A percentile compares a stretch with the other conserved stretches of the same genome.
These are phyloP conservation scores for Karstenula rhodostoma DNA, from an alignment of 2,329 filamentous ascomycete species.

Conservation along the genomic window DNA sequence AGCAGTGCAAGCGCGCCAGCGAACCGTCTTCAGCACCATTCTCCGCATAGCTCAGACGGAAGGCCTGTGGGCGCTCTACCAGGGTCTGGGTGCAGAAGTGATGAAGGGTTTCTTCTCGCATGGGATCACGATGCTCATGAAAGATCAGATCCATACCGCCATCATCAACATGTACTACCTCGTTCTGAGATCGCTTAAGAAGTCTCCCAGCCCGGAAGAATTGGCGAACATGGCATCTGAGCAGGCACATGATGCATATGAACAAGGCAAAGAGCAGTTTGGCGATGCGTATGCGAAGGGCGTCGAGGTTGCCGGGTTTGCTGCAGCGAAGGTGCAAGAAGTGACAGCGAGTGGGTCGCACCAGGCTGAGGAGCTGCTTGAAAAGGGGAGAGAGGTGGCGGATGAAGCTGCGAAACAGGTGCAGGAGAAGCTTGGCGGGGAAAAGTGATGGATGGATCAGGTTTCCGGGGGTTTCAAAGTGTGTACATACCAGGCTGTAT, in stretches of 20 bases:
- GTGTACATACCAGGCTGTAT: neutral
- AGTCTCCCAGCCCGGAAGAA: slow-evolving; percentile 52
- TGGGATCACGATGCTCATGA: slow-evolving; percentile 86
- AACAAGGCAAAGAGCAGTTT: slow-evolving; percentile 42
- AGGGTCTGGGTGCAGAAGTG: slow-evolving; percentile 78
- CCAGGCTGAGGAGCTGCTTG: slow-evolving; percentile 36
- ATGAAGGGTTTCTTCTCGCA: slow-evolving; percentile 86
- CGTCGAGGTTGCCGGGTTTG: slow-evolving; percentile 34
- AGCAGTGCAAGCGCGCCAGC: slow-evolving; percentile 39
- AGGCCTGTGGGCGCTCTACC: slow-evolving; percentile 74
- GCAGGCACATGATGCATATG: slow-evolving; percentile 39
- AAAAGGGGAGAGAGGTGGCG: slow-evolving; percentile 35
- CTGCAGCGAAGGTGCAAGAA: slow-evolving; percentile 36
- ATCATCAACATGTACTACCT: slow-evolving; percentile 77
- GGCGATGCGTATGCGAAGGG: slow-evolving; percentile 28
- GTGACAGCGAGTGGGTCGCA: slow-evolving; percentile 34
- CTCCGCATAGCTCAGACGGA: slow-evolving; percentile 67
- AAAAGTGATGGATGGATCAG: neutral
- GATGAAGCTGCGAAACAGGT: slow-evolving; percentile 23
- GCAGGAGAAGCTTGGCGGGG: slow-evolving; percentile 22
- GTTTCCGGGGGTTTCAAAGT: neutral
- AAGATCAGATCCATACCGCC: slow-evolving; percentile 76
- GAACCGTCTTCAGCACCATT: slow-evolving; percentile 71
- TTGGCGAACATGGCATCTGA: slow-evolving; percentile 43
- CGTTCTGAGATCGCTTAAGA: slow-evolving; percentile 59